Evolutionary conservation across 768 basidiomycete genomes (phyloP).

Genomic region (Paxillus involutus): DNA sequence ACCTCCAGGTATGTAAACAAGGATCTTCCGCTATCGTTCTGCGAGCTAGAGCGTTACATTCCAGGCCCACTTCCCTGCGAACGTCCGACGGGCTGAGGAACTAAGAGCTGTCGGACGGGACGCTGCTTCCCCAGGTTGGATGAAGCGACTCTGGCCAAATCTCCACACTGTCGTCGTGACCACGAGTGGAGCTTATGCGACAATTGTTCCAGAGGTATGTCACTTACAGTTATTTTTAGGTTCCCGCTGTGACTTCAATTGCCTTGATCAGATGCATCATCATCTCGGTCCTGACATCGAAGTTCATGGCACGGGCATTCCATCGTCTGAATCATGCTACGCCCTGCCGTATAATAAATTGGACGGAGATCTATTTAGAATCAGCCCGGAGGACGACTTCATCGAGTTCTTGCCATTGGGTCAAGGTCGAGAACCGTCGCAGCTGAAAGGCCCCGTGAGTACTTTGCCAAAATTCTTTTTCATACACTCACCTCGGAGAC

Average conservation of each 20-base stretch:
- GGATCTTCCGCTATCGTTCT: too few relatives aligned
- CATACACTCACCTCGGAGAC: not conserved
- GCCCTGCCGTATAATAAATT: not conserved
- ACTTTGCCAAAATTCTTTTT: too few relatives aligned
- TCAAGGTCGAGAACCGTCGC: not conserved
- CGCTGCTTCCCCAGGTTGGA: not conserved
- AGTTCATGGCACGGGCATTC: not conserved
- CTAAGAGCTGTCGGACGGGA: slow-evolving; percentile 1
- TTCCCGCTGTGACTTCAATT: not conserved
- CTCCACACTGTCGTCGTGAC: not conserved
- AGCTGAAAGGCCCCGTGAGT: not conserved
- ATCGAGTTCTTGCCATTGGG: not conserved
- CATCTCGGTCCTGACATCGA: slow-evolving; percentile 1
- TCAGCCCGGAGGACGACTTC: not conserved
- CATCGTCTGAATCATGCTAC: not conserved
- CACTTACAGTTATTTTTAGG: not conserved
- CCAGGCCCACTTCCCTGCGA: slow-evolving; percentile 3
- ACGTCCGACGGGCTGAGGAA: not conserved
- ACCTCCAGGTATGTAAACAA: not conserved
- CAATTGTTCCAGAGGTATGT: slow-evolving; percentile 3
- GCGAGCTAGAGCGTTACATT: not conserved
- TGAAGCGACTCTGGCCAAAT: slow-evolving; percentile 5
- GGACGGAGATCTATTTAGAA: not conserved
- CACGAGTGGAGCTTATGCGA: slow-evolving; percentile 1
- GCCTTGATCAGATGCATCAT: not conserved